Evolutionary conservation across 768 basidiomycete genomes (phyloP), one percentile per base, ranked within the genome.

Genomic region (Suillus sp.): DNA sequence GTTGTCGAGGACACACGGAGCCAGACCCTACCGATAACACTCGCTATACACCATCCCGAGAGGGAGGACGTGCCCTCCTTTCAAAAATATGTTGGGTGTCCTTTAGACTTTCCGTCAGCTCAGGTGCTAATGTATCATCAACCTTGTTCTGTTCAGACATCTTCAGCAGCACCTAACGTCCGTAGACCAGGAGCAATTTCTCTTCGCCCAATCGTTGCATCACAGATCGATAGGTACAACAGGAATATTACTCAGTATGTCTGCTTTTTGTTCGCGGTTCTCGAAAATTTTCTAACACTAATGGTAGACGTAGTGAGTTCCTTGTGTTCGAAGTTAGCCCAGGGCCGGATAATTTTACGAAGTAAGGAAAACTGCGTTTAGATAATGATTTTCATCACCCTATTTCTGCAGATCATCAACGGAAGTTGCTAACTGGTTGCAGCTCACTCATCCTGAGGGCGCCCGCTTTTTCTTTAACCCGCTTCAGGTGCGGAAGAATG

Each of bases 371-470:
- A 57, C 10, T 27, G 37, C 7, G 18, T 10, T 27, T 38, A 25
- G 4, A 27, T 38, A 38, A 11, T 40, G 55, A 57, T 5, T 27
- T 38, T 40, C 9, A 22, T 56, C 18, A 27, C 1, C 16, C 38
- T 10, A 18, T 57, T 38, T 57, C 22, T 38, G 55, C 55, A 57
- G 55, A 9, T 7, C 55, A 18, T 57, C 55, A 18, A 57, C 7
- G 10, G 4, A 6, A 5, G 18, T 25, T 11, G 13, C 25, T 2
- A 27, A 38, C 37, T 57, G 55, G 55, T 57, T 38, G 25, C 55
- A 38, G 16, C 35, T 57, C 37, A 70, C 74, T 7, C 86, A 86
- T 68, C 84, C 85, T 0, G 85, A 88, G 71, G 86, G 86, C 5
- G 79, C 78, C 5, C 74, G 80, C 27, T 88, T 86, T 68, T 87